phyloP scores from a whole-genome alignment of 306 rosid genomes.

The Malus orientalis region DNA sequence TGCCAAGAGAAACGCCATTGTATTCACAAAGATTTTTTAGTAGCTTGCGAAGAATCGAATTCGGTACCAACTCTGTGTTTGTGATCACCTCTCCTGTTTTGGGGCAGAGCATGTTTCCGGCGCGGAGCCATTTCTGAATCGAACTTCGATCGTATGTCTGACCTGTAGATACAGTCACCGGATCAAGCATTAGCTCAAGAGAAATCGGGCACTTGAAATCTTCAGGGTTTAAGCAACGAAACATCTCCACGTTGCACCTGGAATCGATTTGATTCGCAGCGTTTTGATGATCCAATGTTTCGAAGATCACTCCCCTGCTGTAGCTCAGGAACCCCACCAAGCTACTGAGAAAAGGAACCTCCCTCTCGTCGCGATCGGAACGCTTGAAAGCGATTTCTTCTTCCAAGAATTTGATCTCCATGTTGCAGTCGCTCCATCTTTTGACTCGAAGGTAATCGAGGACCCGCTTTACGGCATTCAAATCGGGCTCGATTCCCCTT shows the following conservation, averaged over 20 bases:
- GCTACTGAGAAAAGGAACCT: slow-evolving; percentile 39
- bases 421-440: slow-evolving; percentile 51
- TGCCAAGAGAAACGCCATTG: slow-evolving; percentile 23
- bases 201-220: slow-evolving; percentile 88
- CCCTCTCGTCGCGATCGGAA: slow-evolving; percentile 22
- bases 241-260: slow-evolving; percentile 23
- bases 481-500: slow-evolving; percentile 46
- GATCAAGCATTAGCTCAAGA: slow-evolving; percentile 69
- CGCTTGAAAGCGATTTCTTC: slow-evolving; percentile 30
- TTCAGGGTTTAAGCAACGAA: slow-evolving; percentile 36
- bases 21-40: slow-evolving; percentile 45
- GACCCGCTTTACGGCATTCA: slow-evolving; percentile 12
- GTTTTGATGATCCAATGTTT: slow-evolving; percentile 27
- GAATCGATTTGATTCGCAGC: slow-evolving; percentile 7
- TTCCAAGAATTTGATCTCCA: slow-evolving; percentile 54
- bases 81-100: slow-evolving; percentile 70
- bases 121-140: slow-evolving; percentile 67
- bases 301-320: slow-evolving; percentile 56
- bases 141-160: slow-evolving; percentile 82
- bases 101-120: slow-evolving; percentile 64
- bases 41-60: slow-evolving; percentile 39
- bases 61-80: slow-evolving; percentile 52
- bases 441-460: slow-evolving; percentile 42
- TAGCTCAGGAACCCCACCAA: slow-evolving; percentile 55
- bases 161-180: slow-evolving; percentile 81